These are phyloP conservation scores for Tulasnella sp. DNA, from an alignment of 768 basidiomycete species.

Conservation along the genomic window DNA sequence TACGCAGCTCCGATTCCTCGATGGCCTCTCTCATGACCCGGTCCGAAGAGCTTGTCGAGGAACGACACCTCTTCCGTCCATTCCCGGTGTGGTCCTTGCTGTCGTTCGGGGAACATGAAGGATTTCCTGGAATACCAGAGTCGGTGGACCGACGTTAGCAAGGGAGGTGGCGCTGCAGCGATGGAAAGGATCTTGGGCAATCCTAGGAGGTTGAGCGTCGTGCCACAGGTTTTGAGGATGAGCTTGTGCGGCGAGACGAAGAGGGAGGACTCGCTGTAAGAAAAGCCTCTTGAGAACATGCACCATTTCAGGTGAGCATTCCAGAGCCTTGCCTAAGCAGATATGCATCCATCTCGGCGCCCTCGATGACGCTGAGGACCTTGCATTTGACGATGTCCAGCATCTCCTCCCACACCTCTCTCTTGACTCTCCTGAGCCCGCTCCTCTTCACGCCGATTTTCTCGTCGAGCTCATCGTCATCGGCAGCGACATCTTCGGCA, in stretches of 20 bases:
- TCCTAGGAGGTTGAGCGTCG: slow-evolving; percentile 94
- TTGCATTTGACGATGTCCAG: slow-evolving; percentile 95
- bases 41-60: slow-evolving; percentile 76
- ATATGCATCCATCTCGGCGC: slow-evolving; percentile 91
- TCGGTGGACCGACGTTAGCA: slow-evolving; percentile 68
- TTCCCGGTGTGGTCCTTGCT: slow-evolving; percentile 84
- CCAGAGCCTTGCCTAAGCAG: slow-evolving; percentile 71
- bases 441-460: slow-evolving; percentile 42
- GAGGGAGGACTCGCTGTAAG: slow-evolving; percentile 85
- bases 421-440: slow-evolving; percentile 74
- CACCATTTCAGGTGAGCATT: slow-evolving; percentile 14
- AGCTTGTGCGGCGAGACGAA: slow-evolving; percentile 93
- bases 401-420: slow-evolving; percentile 91
- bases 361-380: slow-evolving; percentile 84
- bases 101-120: slow-evolving; percentile 99
- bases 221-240: slow-evolving; percentile 98
- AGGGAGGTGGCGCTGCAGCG: slow-evolving; percentile 59
- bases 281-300: not conserved
- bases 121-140: slow-evolving; percentile 98
- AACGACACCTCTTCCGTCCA: slow-evolving; percentile 93
- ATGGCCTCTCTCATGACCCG: slow-evolving; percentile 39
- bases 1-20: slow-evolving; percentile 69
- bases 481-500: slow-evolving; percentile 45
- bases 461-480: slow-evolving; percentile 36
- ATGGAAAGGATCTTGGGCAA: slow-evolving; percentile 93